Evolutionary conservation across 495 filamentous ascomycete genomes (phyloP).

Genomic region (Penicillium soppii): DNA sequence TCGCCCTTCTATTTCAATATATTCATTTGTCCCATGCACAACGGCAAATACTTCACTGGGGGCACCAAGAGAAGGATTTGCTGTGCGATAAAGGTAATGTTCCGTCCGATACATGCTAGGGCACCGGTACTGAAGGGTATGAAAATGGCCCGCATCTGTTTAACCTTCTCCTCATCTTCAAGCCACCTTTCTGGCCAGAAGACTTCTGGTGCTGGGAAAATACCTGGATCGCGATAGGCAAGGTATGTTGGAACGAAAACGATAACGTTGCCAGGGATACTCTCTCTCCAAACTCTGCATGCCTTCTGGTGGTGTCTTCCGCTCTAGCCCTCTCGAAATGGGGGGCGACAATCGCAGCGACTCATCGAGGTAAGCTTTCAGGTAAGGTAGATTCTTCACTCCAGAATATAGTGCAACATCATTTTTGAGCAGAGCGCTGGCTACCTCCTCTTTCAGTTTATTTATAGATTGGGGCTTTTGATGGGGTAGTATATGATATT

Average conservation of each 20-base stretch:
- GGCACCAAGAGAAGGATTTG: conserved; percentile 14
- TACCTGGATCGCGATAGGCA: conserved; percentile 11
- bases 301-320: conserved; percentile 28
- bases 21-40: conserved; percentile 20
- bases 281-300: conserved; percentile 20
- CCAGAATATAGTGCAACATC: conserved; percentile 29
- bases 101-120: conserved; percentile 36
- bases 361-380: conserved; percentile 41
- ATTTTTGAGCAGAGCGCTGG: conserved; percentile 30
- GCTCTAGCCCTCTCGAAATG: conserved; percentile 10
- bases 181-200: conserved; percentile 28
- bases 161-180: not conserved
- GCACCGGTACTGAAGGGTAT: conserved; percentile 33
- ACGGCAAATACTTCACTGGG: conserved; percentile 10
- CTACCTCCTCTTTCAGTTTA: conserved; percentile 57
- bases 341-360: conserved; percentile 34
- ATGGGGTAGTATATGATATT: conserved; percentile 52
- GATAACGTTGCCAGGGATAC: conserved; percentile 20
- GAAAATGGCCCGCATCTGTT: conserved; percentile 12
- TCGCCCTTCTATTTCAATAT: conserved; percentile 18
- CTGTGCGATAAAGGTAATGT: conserved; percentile 35
- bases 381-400: conserved; percentile 27
- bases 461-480: conserved; percentile 45
- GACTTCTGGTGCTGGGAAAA: conserved; percentile 14
- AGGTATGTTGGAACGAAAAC: conserved; percentile 16